Evolutionary conservation across 257 asterid species (phyloP), one percentile per base, ranked within the genome.

Genomic region (Capsicum rhomboideum): DNA sequence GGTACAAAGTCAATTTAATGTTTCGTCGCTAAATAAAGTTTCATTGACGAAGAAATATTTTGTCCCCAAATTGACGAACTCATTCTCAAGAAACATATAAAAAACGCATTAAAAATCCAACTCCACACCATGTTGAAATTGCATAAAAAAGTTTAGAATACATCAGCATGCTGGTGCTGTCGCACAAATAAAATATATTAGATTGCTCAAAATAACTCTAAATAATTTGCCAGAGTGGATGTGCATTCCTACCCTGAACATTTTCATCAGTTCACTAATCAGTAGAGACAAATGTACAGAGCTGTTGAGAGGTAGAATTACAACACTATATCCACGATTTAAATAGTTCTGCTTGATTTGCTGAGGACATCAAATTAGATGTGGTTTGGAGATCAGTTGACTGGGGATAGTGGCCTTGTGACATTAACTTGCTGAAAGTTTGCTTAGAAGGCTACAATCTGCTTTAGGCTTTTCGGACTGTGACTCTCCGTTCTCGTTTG

Each of bases 401-500:
- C 59, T 46, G 9, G 59, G 23, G 61, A 74, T 23, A 74, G 16
- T 46, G 80, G 49, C 21, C 42, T 72, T 21, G 40, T 21, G 37
- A 74, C 20, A 16, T 74, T 34, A 34, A 34, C 40, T 34, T 34
- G 40, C 40, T 34, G 40, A 34, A 34, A 34, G 40, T 34, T 34
- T 34, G 40, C 40, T 34, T 34, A 34, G 40, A 34, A 34, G 40
- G 71, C 20, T 12, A 52, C 56, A 13, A 63, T 37, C 28, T 11
- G 71, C 58, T 59, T 85, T 82, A 94, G 64, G 97, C 93, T 87
- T 97, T 97, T 14, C 98, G 98, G 40, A 93, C 92, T 68, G 95
- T 89, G 6, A 92, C 85, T 50, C 98, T 89, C 79, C 98, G 85
- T 85, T 95, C 99, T 67, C 97, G 88, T 79, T 89, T 92, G 92